These are phyloP conservation scores for Pestalotiopsis sp. DNA, from an alignment of 2,329 filamentous ascomycete genomes.

Conservation along the genomic window DNA sequence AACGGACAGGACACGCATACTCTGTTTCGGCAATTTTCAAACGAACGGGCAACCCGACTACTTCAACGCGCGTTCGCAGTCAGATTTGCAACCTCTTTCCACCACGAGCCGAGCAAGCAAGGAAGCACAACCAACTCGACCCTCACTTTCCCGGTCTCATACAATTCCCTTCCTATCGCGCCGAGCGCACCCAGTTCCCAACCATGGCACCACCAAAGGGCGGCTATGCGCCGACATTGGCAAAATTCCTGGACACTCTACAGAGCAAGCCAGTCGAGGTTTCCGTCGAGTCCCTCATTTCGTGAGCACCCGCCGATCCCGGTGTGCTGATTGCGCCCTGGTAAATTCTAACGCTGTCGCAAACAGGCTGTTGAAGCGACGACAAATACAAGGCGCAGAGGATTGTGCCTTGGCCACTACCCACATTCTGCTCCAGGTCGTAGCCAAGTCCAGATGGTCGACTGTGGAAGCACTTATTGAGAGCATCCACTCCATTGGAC, in stretches of 20 bases:
- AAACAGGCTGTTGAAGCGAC: slow-evolving; percentile 79
- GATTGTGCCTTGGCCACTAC: slow-evolving; percentile 91
- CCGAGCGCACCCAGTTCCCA: not conserved
- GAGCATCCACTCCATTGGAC: slow-evolving; percentile 78
- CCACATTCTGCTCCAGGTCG: slow-evolving; percentile 83
- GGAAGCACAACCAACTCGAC: slow-evolving; percentile 13
- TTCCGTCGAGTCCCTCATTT: slow-evolving; percentile 81
- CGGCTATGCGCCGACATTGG: slow-evolving; percentile 71
- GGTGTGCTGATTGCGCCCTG: not conserved
- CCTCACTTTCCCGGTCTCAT: slow-evolving; percentile 17
- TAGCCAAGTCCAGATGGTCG: slow-evolving; percentile 78
- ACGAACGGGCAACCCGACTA: not conserved
- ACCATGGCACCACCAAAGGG: slow-evolving; percentile 61
- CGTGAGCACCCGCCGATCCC: slow-evolving; percentile 56
- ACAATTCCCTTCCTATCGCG: slow-evolving; percentile 2
- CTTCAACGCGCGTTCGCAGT: not conserved
- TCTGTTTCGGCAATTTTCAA: not conserved
- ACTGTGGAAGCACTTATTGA: slow-evolving; percentile 80
- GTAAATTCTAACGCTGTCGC: slow-evolving; percentile 13
- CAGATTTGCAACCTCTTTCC: not conserved
- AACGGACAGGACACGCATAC: not conserved
- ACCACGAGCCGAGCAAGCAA: not conserved
- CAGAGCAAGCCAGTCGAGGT: slow-evolving; percentile 77
- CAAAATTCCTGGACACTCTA: slow-evolving; percentile 78
- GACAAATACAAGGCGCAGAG: slow-evolving; percentile 86